Percentiles rank a stretch among this genome's conserved stretches.
Evolutionary conservation across 2,329 filamentous ascomycete species (phyloP).

Genomic region (Kalmusia sp.): DNA sequence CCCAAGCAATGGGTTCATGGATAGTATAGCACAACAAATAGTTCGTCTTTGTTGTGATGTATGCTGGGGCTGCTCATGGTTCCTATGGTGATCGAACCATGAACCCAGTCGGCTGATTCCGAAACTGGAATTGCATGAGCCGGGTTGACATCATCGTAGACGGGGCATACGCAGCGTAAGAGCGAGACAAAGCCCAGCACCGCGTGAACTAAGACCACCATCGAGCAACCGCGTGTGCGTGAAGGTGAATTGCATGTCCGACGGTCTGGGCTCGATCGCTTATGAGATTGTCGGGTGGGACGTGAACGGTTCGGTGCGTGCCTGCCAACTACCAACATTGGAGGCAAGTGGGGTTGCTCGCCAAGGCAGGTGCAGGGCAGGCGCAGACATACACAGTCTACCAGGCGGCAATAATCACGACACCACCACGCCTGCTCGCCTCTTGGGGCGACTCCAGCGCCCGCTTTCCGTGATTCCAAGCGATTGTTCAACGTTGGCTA

Average conservation of each 20-base stretch:
- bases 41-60: no score
- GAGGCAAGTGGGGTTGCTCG: constrained; percentile 1
- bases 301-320: constrained; percentile 1
- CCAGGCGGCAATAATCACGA: neutral
- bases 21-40: no score
- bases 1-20: no score
- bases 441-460: neutral
- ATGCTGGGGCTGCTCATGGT: constrained; percentile 2
- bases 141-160: constrained; percentile 6
- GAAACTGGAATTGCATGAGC: constrained; percentile 1
- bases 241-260: no score
- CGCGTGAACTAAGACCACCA: no score
- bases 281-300: neutral
- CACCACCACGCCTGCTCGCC: neutral
- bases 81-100: no score
- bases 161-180: neutral
- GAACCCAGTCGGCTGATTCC: neutral
- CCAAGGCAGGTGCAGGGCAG: constrained; percentile 7
- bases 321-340: constrained; percentile 2
- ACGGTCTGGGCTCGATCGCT: neutral
- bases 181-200: neutral
- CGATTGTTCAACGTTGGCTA: constrained; percentile 29
- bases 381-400: neutral
- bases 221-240: no score
- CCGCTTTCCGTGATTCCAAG: constrained; percentile 8